Evolutionary conservation across 768 basidiomycete genomes (phyloP).

Genomic region (Aureoboletus auriporus): DNA sequence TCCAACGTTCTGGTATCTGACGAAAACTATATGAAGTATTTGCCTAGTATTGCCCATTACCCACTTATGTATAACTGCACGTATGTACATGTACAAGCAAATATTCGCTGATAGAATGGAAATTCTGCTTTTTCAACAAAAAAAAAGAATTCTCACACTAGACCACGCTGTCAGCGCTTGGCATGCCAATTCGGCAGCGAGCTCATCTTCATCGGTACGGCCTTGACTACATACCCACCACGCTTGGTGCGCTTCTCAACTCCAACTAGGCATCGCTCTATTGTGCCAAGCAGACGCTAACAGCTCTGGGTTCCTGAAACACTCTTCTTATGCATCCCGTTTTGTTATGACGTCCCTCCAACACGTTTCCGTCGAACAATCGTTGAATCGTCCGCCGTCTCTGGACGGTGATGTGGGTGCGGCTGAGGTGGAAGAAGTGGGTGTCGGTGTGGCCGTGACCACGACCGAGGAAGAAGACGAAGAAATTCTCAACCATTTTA

Average conservation of each 20-base stretch:
- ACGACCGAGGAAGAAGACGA: conserved; percentile 8
- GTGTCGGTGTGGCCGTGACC: conserved; percentile 13
- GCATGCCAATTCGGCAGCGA: not conserved
- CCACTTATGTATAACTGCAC: conserved; percentile 26
- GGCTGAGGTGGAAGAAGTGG: not conserved
- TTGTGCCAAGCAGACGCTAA: not conserved
- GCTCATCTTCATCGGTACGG: no score
- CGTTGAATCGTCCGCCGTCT: not conserved
- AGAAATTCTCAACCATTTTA: no score
- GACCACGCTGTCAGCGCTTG: not conserved
- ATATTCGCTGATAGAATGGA: conserved; percentile 11
- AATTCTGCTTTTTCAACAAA: not conserved
- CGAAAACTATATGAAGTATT: conserved; percentile 18
- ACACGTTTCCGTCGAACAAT: conserved; percentile 17
- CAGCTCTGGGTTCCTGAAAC: not conserved
- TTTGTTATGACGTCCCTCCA: conserved; percentile 26
- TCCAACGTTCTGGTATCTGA: conserved; percentile 7
- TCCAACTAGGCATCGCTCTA: not conserved
- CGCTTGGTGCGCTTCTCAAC: not conserved
- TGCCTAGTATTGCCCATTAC: conserved; percentile 13
- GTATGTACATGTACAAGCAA: conserved; percentile 28
- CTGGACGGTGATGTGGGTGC: not conserved
- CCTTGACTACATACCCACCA: no score
- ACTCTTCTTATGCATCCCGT: conserved; percentile 14
- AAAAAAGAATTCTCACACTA: not conserved